Conservation (phyloP, 345 rosid species). For the Limnanthes douglasii region DNA sequence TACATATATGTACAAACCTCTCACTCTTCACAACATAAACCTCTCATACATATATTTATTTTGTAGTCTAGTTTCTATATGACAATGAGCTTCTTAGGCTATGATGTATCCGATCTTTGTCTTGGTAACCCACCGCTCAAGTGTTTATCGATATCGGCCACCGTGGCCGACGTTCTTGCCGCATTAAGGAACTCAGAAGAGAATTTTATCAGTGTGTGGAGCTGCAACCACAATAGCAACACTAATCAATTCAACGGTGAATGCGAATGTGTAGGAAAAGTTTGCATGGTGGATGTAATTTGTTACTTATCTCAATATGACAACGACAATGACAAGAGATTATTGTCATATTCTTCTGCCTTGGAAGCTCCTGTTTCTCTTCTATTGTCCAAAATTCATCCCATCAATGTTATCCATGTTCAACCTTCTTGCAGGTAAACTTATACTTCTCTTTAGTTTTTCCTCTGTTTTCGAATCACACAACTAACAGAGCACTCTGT, state of each 20-base stretch:
- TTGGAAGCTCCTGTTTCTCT: slow-evolving; percentile 43
- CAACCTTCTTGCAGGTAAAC: slow-evolving; percentile 72
- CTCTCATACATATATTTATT: too few species aligned
- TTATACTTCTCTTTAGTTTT: slow-evolving; percentile 1
- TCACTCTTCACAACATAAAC: too few species aligned
- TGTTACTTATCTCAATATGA: slow-evolving; percentile 39
- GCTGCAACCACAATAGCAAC: slow-evolving; percentile 24
- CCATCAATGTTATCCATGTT: slow-evolving; percentile 33
- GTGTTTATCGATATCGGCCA: slow-evolving; percentile 40
- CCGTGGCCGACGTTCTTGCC: slow-evolving; percentile 48
- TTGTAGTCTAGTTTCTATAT: too few species aligned
- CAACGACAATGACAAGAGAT: slow-evolving; percentile 18
- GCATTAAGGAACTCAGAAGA: slow-evolving; percentile 45
- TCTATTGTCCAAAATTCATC: slow-evolving; percentile 31
- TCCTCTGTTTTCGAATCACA: background rate
- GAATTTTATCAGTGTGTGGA: slow-evolving; percentile 56
- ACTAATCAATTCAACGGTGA: slow-evolving; percentile 8
- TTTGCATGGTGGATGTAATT: slow-evolving; percentile 47
- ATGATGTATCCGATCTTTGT: slow-evolving; percentile 73
- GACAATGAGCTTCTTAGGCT: slow-evolving; percentile 57
- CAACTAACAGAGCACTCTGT: background rate
- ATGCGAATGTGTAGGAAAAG: slow-evolving; percentile 52
- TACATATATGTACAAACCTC: too few species aligned
- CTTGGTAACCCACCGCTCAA: slow-evolving; percentile 83
- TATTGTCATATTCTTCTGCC: slow-evolving; percentile 28